Evolutionary conservation across 495 filamentous ascomycete species (phyloP), one percentile per base, ranked within the genome.

Genomic region (Lasiosphaeria ovina): DNA sequence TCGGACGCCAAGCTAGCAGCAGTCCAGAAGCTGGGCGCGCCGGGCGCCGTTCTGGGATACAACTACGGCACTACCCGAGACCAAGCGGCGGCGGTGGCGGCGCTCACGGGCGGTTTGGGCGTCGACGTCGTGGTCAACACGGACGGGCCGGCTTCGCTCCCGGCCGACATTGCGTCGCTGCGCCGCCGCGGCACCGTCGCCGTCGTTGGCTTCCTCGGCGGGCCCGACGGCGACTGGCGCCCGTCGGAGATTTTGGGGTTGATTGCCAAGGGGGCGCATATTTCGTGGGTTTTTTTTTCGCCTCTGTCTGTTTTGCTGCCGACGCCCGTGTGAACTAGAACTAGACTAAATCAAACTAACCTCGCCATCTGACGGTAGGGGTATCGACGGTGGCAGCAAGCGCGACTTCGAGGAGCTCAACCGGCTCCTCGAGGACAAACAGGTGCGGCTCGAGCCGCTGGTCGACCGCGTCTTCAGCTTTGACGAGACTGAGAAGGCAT

Each of bases 401-500:
- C 70, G 75, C 3, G 65, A 71, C 35, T 73, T 74, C 24, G 60
- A 48, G 42, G 72, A 77, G 61, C 63, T 76, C 60, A 61, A 74
- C 52, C 14, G 52, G 35, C 68, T 77, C 47, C 67, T 69, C 45
- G 68, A 69, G 45, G 65, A 71, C 58, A 66, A 72, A 45, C 49
- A 72, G 60, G 68, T 79, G 3, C 64, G 57, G n/a, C 55, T 68
- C 6, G 50, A 10, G 7, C 54, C 59, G 54, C 72, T 76, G 35
- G 70, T 78, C 34, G 64, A 77, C 33, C 61, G 61, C 52, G 66
- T 74, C 14, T 77, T 77, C 55, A 47, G n/a, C 33, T 72, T 77
- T 54, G 71, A 71, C 6, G 66, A 76, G 62, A 69, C 69, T 6
- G 70, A 71, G 62, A 72, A 74, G 52, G 81, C 74, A 36, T 66